Evolutionary conservation across 1,139 yeast species (phyloP), one percentile per base, ranked within the genome.

Genomic region (Yamadazyma atmosphaerica): DNA sequence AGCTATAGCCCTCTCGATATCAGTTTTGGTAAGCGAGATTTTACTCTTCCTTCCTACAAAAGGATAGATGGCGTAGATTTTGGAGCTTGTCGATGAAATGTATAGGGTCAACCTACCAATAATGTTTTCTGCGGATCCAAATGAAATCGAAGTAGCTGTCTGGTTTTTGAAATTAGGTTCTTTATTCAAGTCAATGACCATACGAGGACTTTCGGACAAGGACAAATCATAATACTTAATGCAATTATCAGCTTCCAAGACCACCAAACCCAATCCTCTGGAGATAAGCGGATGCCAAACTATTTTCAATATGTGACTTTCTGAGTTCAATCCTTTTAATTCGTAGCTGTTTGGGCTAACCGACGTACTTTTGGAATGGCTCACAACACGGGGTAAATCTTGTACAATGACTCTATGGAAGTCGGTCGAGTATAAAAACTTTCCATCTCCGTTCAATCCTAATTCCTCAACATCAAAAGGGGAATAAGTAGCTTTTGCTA

Each of bases 41-140:
- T 9, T 10, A 24, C 40, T 36, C 2, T 29, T 11, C 3, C 34
- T 42, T 30, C 52, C 42, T 3, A 60, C 38, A 38, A 67, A 67
- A 4, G 76, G 76, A 38, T 53, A 67, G 10, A 68, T 42, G 1
- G 67, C 64, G 44, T 46, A 66, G 0, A 70, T 42, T 9, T 53
- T 41, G 3, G 61, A 57, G 0, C 45, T 40, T 12, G 46, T 42
- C 1, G 72, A 51, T 10, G 65, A 34, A 7, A 68, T 50, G 44
- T 70, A 71, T 35, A 71, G 57, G 0, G 74, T 60, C 39, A 70
- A 54, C 1, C 61, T 48, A 1, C 74, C 74, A 5, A 56, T 40
- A 25, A 70, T 50, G 38, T 53, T 54, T 2, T 39, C 34, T 1
- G 43, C 32, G 0, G 73, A 63, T 1, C 74, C 77, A 51, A 67